phyloP scores from a whole-genome alignment of 805 yeast species.

The Yarrowia osloensis region DNA sequence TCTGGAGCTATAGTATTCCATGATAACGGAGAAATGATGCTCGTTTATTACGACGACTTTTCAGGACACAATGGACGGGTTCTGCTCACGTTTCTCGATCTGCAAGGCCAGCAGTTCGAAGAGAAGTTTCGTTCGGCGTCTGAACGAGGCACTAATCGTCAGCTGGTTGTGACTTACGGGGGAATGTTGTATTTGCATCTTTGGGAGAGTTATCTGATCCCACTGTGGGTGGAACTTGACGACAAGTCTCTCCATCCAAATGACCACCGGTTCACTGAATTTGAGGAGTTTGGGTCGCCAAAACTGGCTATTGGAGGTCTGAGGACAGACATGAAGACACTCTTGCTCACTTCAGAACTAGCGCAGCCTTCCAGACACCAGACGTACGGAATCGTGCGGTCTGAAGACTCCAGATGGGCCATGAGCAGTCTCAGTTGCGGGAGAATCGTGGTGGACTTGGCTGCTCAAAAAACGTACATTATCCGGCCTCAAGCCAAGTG shows the following conservation, averaged over 20 bases:
- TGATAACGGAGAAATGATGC: too few species aligned
- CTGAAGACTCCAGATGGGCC: background rate
- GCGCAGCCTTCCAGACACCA: background rate
- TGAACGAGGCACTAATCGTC: background rate
- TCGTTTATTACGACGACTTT: background rate
- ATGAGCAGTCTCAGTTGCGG: background rate
- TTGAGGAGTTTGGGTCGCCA: background rate
- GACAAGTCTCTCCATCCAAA: too few species aligned
- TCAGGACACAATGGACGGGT: background rate
- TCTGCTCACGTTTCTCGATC: background rate
- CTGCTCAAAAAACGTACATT: background rate
- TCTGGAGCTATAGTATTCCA: background rate
- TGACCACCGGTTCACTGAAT: background rate
- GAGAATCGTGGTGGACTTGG: background rate
- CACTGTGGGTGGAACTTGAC: background rate
- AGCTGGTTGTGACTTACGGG: background rate
- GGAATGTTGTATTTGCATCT: background rate
- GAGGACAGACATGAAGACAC: background rate
- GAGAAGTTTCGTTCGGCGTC: background rate
- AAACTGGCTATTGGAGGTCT: background rate
- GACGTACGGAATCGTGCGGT: background rate
- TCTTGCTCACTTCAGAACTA: background rate
- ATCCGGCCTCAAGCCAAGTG: background rate
- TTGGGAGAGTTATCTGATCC: background rate
- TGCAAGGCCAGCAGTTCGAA: background rate